Percentiles rank a stretch among this genome's conserved stretches.
Evolutionary conservation across 2,329 filamentous ascomycete species (phyloP).

Genomic region (Cladosporium sphaerospermum): DNA sequence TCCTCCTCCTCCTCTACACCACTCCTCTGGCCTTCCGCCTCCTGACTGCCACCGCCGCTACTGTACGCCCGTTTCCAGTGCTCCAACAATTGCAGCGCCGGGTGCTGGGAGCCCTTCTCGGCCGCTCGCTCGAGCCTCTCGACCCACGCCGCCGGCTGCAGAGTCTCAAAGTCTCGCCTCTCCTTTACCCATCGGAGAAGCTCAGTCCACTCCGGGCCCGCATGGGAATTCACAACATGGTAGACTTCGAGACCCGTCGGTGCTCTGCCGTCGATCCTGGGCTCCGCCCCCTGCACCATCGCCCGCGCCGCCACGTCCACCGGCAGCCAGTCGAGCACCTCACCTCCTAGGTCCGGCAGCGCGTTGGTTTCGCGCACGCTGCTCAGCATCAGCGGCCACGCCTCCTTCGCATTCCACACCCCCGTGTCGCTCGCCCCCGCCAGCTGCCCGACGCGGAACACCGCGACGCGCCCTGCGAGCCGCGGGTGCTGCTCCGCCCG

Average conservation of each 20-base stretch:
- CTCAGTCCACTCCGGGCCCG: constrained; percentile 38
- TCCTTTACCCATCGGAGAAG: constrained; percentile 42
- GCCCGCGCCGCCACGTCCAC: constrained; percentile 41
- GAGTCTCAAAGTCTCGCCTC: constrained; percentile 34
- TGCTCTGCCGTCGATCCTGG: constrained; percentile 19
- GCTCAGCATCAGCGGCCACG: constrained; percentile 45
- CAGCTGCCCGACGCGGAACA: constrained; percentile 44
- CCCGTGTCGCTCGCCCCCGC: constrained; percentile 39
- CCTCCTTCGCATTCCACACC: constrained; percentile 45
- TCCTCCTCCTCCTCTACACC: constrained; percentile 1
- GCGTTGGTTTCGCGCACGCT: constrained; percentile 33
- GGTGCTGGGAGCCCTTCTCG: constrained; percentile 32
- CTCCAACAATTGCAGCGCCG: constrained; percentile 43
- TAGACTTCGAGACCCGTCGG: constrained; percentile 30
- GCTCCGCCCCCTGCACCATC: constrained; percentile 34
- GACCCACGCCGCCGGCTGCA: constrained; percentile 39
- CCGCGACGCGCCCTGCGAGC: constrained; percentile 34
- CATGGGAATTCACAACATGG: constrained; percentile 46
- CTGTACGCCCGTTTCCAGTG: constrained; percentile 45
- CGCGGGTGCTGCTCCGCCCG: constrained; percentile 28
- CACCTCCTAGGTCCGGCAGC: constrained; percentile 36
- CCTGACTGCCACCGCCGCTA: constrained; percentile 7
- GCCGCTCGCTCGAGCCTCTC: constrained; percentile 28
- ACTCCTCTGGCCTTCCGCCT: neutral
- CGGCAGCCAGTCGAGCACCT: constrained; percentile 41